A percentile compares a stretch with the other conserved stretches of the same genome.
These are phyloP conservation scores for Trichoderma semiorbis DNA, from an alignment of 2,329 filamentous ascomycete species.

Conservation along the genomic window DNA sequence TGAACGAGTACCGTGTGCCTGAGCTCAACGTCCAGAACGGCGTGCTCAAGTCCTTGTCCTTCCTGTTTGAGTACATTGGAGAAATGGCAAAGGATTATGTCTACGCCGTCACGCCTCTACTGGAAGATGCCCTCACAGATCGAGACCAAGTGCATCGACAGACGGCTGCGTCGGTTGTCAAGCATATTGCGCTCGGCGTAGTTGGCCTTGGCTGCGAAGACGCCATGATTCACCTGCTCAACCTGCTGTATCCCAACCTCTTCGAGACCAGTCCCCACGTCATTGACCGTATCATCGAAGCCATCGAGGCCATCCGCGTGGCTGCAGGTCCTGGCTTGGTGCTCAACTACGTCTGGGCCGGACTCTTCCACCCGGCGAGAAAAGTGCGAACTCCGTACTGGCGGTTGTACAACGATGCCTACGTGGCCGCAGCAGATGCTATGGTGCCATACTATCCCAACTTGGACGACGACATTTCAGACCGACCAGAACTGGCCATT, in stretches of 20 bases:
- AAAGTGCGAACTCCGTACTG: conserved; percentile 96
- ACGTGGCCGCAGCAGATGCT: conserved; percentile 86
- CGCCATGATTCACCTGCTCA: conserved; percentile 96
- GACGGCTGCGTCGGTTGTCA: conserved; percentile 93
- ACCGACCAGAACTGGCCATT: conserved; percentile 78
- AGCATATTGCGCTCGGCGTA: conserved; percentile 96
- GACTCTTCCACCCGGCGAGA: conserved; percentile 91
- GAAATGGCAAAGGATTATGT: conserved; percentile 99
- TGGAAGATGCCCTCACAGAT: conserved; percentile 96
- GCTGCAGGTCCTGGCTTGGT: conserved; percentile 88
- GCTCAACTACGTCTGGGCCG: conserved; percentile 98
- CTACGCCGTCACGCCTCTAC: conserved; percentile 90
- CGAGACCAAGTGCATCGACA: conserved; percentile 97
- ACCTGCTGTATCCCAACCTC: conserved; percentile 91
- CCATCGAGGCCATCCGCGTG: conserved; percentile 92
- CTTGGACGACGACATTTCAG: conserved; percentile 74
- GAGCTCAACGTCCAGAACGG: conserved; percentile 99
- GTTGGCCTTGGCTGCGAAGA: conserved; percentile 96
- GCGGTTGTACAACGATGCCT: conserved; percentile 95
- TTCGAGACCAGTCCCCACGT: conserved; percentile 98
- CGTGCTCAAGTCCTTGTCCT: conserved; percentile 93
- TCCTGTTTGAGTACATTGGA: conserved; percentile 98
- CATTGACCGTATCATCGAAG: conserved; percentile 95
- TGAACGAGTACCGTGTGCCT: conserved; percentile 99
- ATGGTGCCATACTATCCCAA: conserved; percentile 97